Evolutionary conservation across 176 grass and related monocot species (phyloP), one percentile per base, ranked within the genome.

Genomic region (Cenchrus purpureus): DNA sequence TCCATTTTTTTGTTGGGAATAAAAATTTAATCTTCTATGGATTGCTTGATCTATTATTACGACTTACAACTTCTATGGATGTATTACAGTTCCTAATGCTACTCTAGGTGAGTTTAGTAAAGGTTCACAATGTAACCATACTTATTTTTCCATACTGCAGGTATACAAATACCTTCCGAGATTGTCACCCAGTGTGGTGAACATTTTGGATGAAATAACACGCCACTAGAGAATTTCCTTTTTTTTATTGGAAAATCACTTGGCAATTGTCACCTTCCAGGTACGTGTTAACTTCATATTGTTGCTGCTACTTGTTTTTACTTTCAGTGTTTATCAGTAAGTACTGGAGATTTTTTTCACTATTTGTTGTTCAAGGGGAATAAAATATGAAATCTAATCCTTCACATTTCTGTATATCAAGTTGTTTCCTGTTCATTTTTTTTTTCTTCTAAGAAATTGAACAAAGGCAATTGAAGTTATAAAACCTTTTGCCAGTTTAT

Each of bases 81-180:
- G 11, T 40, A 77, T 28, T 22, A 71, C 22, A 42, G 61, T 84
- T 85, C 49, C 34, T 84, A 12, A 40, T 37, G 70, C 43, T 80
- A 44, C 5, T 73, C 17, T 80, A 17, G 16, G 15, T 56, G 6
- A 68, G 11, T 72, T 71, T 46, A 58, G 43, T 45, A 65, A 77
- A 31, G 19, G 10, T 81, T 82, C 46, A 76, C 19, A 34, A 25
- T 57, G 12, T 69, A 28, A 69, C 63, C 34, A 44, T 84, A 75
- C 45, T 71, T 65, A 86, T 8, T 73, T 81, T 64, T 48, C 11
- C 48, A 67, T 76, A 84, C 79, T 89, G 50, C 87, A 98, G 95
- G 50, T 98, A 65, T 98, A 95, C 77, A 98, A 95, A 82, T 98
- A 91, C 74, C 93, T 98, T 86, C 95, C 95, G 84, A 95, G 93